A percentile compares a stretch with the other conserved stretches of the same genome.
phyloP scores from a whole-genome alignment of 192 early-diverging fungal species.

The Coemansia guatemalensis region DNA sequence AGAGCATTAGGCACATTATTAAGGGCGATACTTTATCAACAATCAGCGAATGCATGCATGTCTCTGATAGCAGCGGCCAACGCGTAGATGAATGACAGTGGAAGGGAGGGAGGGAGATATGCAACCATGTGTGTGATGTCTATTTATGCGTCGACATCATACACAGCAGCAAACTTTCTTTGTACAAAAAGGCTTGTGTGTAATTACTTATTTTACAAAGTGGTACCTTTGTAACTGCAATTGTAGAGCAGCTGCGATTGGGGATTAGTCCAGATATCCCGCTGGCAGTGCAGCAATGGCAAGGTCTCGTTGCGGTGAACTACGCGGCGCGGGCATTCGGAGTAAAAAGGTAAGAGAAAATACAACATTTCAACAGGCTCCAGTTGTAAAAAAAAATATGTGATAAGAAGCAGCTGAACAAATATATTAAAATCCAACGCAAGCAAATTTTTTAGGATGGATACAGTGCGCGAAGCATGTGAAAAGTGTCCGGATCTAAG shows the following conservation, averaged over 20 bases:
- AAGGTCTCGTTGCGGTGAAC: conserved; percentile 80
- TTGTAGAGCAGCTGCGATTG: conserved; percentile 69
- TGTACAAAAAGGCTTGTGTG: neutral
- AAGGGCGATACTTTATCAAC: neutral
- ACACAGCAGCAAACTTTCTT: neutral
- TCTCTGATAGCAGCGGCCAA: neutral
- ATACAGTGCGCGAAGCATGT: conserved; percentile 36
- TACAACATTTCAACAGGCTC: neutral
- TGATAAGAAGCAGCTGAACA: neutral
- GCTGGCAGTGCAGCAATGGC: conserved; percentile 92
- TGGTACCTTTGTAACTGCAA: neutral
- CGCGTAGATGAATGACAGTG: neutral
- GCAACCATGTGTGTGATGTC: neutral
- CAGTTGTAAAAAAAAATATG: conserved; percentile 1
- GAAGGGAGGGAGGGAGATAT: neutral
- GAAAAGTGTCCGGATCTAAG: conserved; percentile 61
- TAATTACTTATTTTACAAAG: neutral
- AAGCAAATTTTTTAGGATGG: conserved; percentile 27
- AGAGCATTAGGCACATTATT: neutral
- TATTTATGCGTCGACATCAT: neutral
- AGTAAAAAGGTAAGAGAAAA: conserved; percentile 61
- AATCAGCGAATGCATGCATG: neutral
- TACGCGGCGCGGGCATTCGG: conserved; percentile 83
- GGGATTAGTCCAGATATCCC: conserved; percentile 66
- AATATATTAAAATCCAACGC: neutral